Evolutionary conservation across 2,329 filamentous ascomycete genomes (phyloP).

Genomic region (Botrytis byssoidea): DNA sequence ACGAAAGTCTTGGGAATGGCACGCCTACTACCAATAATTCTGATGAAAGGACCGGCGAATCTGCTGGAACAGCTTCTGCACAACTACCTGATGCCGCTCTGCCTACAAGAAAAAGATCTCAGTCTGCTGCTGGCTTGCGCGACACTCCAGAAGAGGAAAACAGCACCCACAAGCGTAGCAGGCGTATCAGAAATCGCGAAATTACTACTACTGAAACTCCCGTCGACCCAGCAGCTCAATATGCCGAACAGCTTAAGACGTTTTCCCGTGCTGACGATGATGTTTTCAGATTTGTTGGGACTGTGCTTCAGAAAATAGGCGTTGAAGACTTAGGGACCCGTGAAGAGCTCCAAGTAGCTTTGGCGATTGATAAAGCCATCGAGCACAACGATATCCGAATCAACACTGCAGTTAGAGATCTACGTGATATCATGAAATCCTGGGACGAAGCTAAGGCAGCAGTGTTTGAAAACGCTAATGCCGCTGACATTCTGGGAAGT

Average conservation of each 20-base stretch:
- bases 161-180: conserved; percentile 60
- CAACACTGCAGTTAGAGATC: conserved; percentile 40
- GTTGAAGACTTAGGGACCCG: conserved; percentile 37
- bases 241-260: conserved; percentile 53
- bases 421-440: conserved; percentile 40
- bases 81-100: conserved; percentile 31
- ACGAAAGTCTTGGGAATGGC: conserved; percentile 24
- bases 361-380: conserved; percentile 25
- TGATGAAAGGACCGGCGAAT: conserved; percentile 27
- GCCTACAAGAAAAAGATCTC: conserved; percentile 57
- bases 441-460: conserved; percentile 44
- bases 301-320: conserved; percentile 34
- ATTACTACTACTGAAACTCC: conserved; percentile 48
- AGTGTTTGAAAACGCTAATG: conserved; percentile 36
- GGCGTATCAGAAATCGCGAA: conserved; percentile 62
- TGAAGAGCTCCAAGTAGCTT: conserved; percentile 32
- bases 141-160: conserved; percentile 58
- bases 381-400: conserved; percentile 27
- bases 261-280: conserved; percentile 36
- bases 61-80: conserved; percentile 30
- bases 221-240: conserved; percentile 51
- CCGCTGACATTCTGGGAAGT: conserved; percentile 38
- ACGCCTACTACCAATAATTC: conserved; percentile 26
- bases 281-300: conserved; percentile 36
- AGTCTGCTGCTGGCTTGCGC: conserved; percentile 58